phyloP scores from a whole-genome alignment of 2,329 filamentous ascomycete genomes.

The Trichoderma asperellum region DNA sequence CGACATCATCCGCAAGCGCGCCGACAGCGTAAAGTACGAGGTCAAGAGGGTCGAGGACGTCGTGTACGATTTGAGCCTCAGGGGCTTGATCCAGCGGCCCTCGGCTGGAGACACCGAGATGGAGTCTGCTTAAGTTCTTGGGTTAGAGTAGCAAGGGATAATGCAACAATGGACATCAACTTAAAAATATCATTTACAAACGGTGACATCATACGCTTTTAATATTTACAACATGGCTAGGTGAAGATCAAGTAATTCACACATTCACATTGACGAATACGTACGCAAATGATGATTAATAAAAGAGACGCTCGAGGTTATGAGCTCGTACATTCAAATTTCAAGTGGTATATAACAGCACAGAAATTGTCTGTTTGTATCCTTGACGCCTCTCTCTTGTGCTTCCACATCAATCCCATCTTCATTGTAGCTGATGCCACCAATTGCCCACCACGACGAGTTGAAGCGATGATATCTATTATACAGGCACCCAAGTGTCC shows the following conservation, averaged over 20 bases:
- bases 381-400: neutral
- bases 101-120: slow-evolving; percentile 44
- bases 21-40: slow-evolving; percentile 93
- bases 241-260: neutral
- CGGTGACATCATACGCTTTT: neutral
- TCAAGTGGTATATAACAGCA: neutral
- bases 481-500: slow-evolving; percentile 25
- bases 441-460: neutral
- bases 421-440: neutral
- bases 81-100: slow-evolving; percentile 71
- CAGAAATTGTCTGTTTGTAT: neutral
- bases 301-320: neutral
- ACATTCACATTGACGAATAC: neutral
- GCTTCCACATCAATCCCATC: neutral
- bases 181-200: neutral
- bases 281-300: neutral
- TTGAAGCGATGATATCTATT: slow-evolving; percentile 23
- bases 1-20: slow-evolving; percentile 82
- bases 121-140: slow-evolving; percentile 37
- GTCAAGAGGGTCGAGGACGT: slow-evolving; percentile 99
- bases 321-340: neutral
- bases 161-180: neutral
- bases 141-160: slow-evolving; percentile 32
- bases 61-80: slow-evolving; percentile 89
- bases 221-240: neutral